These are phyloP conservation scores for Eucalyptus curtisii DNA, from an alignment of 345 rosid genomes.

Conservation along the genomic window DNA sequence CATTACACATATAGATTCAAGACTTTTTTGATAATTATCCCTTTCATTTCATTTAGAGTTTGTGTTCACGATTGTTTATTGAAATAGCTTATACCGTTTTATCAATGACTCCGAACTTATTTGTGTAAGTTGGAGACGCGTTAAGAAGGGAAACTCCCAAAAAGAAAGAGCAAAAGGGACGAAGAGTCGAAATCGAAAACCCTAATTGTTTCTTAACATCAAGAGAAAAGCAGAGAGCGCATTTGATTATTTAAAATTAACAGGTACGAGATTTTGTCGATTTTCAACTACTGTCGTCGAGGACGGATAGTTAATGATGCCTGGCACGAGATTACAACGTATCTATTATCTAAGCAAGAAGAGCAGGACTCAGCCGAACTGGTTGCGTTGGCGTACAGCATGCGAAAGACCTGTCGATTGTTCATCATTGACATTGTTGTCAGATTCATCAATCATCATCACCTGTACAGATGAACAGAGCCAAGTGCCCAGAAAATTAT, in stretches of 20 bases:
- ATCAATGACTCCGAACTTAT: not conserved
- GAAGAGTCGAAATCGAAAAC: not conserved
- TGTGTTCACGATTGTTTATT: not conserved
- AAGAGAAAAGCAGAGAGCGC: not conserved
- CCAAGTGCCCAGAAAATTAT: not conserved
- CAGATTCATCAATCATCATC: not conserved
- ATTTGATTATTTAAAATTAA: not conserved
- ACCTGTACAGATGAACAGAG: not conserved
- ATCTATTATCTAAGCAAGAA: too few relatives aligned
- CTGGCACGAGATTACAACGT: not conserved
- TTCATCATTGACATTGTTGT: not conserved
- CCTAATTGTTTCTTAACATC: not conserved
- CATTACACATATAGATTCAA: rapidly evolving
- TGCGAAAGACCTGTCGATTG: not conserved
- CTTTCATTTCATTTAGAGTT: not conserved
- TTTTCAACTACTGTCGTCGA: not conserved
- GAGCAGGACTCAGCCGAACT: not conserved
- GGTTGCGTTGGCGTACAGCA: not conserved
- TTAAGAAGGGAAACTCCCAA: not conserved
- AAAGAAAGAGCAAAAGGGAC: not conserved
- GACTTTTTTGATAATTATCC: rapidly evolving
- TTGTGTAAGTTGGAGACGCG: not conserved
- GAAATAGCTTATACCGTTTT: not conserved
- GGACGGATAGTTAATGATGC: not conserved
- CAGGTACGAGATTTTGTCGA: not conserved